Evolutionary conservation across 768 basidiomycete species (phyloP).

Genomic region (Termitomyces sp.): DNA sequence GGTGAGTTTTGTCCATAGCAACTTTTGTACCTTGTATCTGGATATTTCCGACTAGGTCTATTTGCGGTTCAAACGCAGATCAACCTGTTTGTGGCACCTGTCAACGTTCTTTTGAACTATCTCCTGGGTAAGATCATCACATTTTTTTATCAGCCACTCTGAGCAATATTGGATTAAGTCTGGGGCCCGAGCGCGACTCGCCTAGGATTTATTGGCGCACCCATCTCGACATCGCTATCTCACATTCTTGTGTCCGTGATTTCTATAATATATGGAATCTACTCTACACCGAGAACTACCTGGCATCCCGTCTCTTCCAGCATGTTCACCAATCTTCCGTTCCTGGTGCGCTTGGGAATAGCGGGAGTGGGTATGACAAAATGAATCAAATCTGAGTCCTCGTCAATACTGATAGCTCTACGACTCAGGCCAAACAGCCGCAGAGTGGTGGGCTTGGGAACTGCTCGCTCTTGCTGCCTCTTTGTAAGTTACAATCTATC

Average conservation of each 20-base stretch:
- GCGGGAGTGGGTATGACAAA: constrained; percentile 62
- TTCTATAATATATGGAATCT: constrained; percentile 63
- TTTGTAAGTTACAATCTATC: constrained; percentile 25
- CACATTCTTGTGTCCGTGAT: constrained; percentile 73
- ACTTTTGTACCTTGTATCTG: no score
- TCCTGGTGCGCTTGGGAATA: constrained; percentile 69
- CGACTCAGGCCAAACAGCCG: constrained; percentile 64
- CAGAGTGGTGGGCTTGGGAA: constrained; percentile 99
- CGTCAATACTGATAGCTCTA: background rate
- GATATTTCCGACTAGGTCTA: constrained; percentile 2
- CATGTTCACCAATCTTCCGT: constrained; percentile 61
- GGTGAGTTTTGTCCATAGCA: constrained; percentile 29
- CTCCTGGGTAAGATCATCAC: constrained; percentile 53
- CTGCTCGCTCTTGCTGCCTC: constrained; percentile 58
- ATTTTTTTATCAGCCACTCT: background rate
- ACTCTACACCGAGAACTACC: constrained; percentile 60
- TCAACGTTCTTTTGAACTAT: constrained; percentile 82
- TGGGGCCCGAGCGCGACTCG: constrained; percentile 78
- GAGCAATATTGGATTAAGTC: constrained; percentile 32
- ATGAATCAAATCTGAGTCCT: background rate
- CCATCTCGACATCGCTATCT: constrained; percentile 81
- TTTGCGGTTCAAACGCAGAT: constrained; percentile 10
- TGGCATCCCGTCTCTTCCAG: constrained; percentile 73
- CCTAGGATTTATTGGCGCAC: constrained; percentile 89
- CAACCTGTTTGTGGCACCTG: constrained; percentile 60